A percentile compares a stretch with the other conserved stretches of the same genome.
Evolutionary conservation across 768 basidiomycete species (phyloP).

Genomic region (Tulasnella sp.): DNA sequence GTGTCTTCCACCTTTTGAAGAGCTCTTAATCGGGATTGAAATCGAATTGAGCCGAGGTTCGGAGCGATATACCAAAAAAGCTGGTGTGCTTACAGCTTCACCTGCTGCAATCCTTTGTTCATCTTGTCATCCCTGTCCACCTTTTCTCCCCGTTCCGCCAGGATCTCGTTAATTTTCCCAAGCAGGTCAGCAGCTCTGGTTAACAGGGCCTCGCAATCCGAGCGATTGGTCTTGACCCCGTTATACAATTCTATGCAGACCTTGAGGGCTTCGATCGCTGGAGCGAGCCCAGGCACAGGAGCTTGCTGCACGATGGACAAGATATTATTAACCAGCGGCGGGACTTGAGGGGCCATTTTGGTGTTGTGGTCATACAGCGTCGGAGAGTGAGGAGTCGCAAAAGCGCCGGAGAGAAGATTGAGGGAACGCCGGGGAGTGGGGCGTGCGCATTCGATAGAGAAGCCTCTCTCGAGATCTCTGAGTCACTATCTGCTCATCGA

Average conservation of each 20-base stretch:
- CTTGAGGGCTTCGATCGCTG: slow-evolving; percentile 9
- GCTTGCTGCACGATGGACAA: slow-evolving; percentile 2
- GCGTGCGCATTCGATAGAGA: not conserved
- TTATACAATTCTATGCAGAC: not conserved
- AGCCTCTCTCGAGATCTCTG: not conserved
- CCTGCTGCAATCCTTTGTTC: not conserved
- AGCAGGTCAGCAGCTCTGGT: not conserved
- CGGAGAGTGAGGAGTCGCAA: not conserved
- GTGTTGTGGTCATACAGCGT: not conserved
- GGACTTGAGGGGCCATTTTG: not conserved
- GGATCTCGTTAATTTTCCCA: not conserved
- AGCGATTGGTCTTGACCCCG: not conserved
- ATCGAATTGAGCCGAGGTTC: not conserved
- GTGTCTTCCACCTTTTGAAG: not conserved
- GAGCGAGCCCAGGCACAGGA: not conserved
- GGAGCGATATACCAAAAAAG: not conserved
- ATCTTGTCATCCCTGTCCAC: not conserved
- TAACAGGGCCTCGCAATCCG: not conserved
- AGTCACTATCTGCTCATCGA: not conserved
- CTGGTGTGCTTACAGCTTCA: not conserved
- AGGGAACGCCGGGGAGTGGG: not conserved
- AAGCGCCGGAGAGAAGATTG: not conserved
- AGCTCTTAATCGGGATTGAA: not conserved
- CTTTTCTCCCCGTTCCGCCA: not conserved
- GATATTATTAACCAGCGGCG: not conserved